Base-by-base conservation (phyloP, 306 rosid genomes). In the Cucurbita ficifolia region DNA sequence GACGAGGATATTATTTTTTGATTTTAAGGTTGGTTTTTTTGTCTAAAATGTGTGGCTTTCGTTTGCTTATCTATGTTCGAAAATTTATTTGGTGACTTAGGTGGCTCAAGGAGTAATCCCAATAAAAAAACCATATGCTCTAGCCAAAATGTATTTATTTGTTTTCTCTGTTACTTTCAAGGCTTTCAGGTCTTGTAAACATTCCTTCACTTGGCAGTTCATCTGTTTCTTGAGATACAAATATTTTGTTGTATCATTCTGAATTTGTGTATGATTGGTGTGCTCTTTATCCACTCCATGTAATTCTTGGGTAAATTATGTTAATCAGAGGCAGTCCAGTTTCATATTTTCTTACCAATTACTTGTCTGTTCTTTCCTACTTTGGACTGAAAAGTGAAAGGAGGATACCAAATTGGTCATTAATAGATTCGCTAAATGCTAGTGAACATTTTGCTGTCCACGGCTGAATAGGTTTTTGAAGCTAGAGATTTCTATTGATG, bases 1-100 rank as follows among this genome's bases (percentile, higher is more conserved):
- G 98, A 90, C 13, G 90, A 87, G 50, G 97, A 90, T 81, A 88
- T 93, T 58, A 82, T 90, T 74, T 93, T 90, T 86, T 90, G 82
- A 84, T 55, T 53, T 49, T 43, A 50, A 45, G 78, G 78, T 75
- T 45, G 49, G 57, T 75, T 46, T 22, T 18, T 56, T n/a, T 51
- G 16, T 50, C 17, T 10, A 16, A 50, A 35, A 70, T 51, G 60
- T 35, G 60, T 70, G 36, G 75, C 48, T 51, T 68, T 46, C 11
- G 18, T 46, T 68, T 68, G 73, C 55, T 24, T 68, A 68, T 68
- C 73, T 45, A 68, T 43, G 39, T 21, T 68, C 33, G 10, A 43
- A 46, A 45, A 5, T 65, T 65, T 46, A 46, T 65, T 18, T 65
- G 52, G 53, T 67, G 72, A 67, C 54, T 67, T 45, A 45, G 72